Base-by-base conservation (phyloP, 768 basidiomycete species). In the Naganishia friedmannii region DNA sequence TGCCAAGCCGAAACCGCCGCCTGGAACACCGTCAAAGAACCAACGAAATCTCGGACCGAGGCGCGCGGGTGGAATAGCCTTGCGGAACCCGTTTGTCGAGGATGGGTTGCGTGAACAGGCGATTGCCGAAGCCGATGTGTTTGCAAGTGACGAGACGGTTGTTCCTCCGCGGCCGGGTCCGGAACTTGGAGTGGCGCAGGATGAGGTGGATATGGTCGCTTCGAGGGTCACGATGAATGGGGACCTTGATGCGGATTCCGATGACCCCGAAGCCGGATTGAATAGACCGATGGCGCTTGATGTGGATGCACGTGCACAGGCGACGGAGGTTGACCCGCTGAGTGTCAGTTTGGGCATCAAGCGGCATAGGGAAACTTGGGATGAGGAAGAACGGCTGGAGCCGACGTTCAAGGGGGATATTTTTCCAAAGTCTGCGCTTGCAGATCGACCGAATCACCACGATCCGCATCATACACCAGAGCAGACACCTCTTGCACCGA, bases 311-410 rank as follows among this genome's bases (percentile, higher is more conserved):
- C n/a, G 42, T 5, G 37, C 39, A 13, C 65, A 66, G 31, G 65
- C 46, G 19, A 53, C 5, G 48, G 51, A 17, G 28, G 53, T 66
- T 10, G 53, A 51, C 28, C 53, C 53, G 46, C 4, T 66, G 68
- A 54, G 21, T 39, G 21, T 13, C 15, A 53, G 37, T 23, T 7
- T 31, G 29, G 53, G 48, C 9, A 66, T 66, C 21, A 63, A 63
- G 42, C 19, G 60, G 26, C 60, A 51, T 53, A 37, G 65, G 12
- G 53, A 37, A 9, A 51, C 70, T 51, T 66, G 23, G 45, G 48
- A 39, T 23, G 54, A 68, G 19, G 73, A 74, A 23, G 73, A 75
- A 19, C 72, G 71, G 7, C 48, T 66, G 17, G 71, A 71, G n/a
- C 42, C 60, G 26, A 63, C 60, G n/a, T 45, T 63, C 42, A 63